Base-by-base conservation (phyloP, 2,329 filamentous ascomycete species). In the Monilinia vaccinii-corymbosi region DNA sequence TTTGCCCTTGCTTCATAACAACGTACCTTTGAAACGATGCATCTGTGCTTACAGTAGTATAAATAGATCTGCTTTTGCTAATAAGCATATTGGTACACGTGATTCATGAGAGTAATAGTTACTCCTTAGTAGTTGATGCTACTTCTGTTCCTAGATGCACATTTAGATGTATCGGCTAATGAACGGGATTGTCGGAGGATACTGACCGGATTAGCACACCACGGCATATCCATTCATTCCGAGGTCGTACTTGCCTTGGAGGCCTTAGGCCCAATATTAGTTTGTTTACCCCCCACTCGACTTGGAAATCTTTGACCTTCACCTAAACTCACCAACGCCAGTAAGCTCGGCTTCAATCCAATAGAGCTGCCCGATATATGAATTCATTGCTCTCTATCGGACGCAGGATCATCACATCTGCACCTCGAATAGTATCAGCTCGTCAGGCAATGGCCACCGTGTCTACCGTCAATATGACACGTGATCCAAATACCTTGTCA, bases 401-500 rank as follows among this genome's bases (percentile, higher is more conserved):
- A 48, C 65, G 62, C 45, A 60, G 58, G 49, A 38, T 59, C 14
- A 58, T 63, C 36, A 63, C 61, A 44, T 64, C 59, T 44, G 61
- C 60, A 59, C 61, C 58, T 58, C 65, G 60, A 61, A 51, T 62
- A 18, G 34, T 50, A 44, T 18, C 53, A 40, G 60, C 40, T 45
- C 25, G 55, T 34, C 57, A 48, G 47, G 57, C 47, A 31, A 63
- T 46, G 64, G 61, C 64, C 23, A 55, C 57, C 2, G 42, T 44
- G n/a, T 53, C 51, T 53, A 62, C 66, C n/a, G 61, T 58, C 57
- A 65, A 48, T 11, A 58, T 56, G 47, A 62, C 68, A 64, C 83
- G 89, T 70, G 93, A 97, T 75, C 91, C 91, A 57, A 95, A 91
- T 73, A 97, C 94, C 31, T 77, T 94, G 61, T 88, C 89, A 71